Base-by-base conservation (phyloP, 306 rosid genomes). In the Begonia fuchsioides region DNA sequence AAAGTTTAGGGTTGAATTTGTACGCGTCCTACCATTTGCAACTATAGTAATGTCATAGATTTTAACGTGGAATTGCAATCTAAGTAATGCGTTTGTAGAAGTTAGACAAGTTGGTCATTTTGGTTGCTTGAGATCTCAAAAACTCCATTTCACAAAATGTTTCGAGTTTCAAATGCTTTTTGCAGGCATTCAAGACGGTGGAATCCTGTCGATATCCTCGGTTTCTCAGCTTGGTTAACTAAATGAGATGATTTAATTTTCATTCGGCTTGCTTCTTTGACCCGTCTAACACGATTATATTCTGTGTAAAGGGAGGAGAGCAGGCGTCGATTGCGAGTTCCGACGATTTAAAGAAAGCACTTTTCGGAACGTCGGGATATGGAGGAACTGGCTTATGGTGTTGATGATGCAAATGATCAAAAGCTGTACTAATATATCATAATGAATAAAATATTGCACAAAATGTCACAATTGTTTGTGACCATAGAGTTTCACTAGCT, bases 371-470 rank as follows among this genome's bases (percentile, higher is more conserved):
- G 44, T 78, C 90, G 15, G 90, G 90, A 10, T 80, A 80, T 60
- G 90, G 79, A 60, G 90, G 90, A 66, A 74, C n/a, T n/a, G n/a
- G n/a, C n/a, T n/a, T n/a, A n/a, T n/a, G 72, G 47, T 80, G 90
- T 41, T 41, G 14, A 10, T 41, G n/a, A 41, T 41, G 45, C 45
- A 41, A 1, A n/a, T 10, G 14, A 41, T 10, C 12, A 41, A 10
- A 41, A 41, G 45, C 14, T 41, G 44, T 1, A 41, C 10, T 41
- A 41, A 41, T 41, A 41, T 41, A 26, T 26, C 35, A 26, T 5
- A 26, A 26, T 26, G 8, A 26, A 26, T 26, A 26, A 26, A 26
- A 1, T 26, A 26, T 26, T 26, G 35, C 35, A 26, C 8, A 26
- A 26, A 26, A 26, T 26, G 8, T 26, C 8, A 26, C 35, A 26